phyloP scores from a whole-genome alignment of 805 yeast species.

The Metschnikowia corniflorae region DNA sequence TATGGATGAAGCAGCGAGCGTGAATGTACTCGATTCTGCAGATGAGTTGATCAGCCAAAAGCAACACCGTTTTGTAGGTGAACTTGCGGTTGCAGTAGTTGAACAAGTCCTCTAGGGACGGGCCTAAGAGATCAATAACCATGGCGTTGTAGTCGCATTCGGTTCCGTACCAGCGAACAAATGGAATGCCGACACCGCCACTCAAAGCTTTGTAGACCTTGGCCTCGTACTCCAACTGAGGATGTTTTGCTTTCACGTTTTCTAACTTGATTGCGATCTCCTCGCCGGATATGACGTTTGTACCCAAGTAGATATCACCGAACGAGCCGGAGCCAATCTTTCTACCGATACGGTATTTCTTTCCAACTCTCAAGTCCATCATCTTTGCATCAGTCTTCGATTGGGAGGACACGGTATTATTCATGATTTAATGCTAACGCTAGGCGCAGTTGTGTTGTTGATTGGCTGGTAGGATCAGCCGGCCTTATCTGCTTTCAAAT shows the following conservation, averaged over 20 bases:
- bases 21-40: conserved; percentile 94
- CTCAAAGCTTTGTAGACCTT: conserved; percentile 90
- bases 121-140: conserved; percentile 95
- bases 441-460: too few species aligned
- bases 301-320: conserved; percentile 93
- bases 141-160: conserved; percentile 95
- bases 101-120: conserved; percentile 90
- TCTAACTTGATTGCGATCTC: conserved; percentile 97
- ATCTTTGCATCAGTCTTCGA: conserved; percentile 17
- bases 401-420: conserved; percentile 14
- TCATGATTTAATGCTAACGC: conserved; percentile 17
- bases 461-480: too few species aligned
- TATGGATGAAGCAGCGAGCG: conserved; percentile 85
- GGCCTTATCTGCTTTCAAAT: too few species aligned
- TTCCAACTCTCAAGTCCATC: conserved; percentile 81
- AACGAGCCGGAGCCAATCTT: conserved; percentile 97
- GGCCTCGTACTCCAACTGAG: conserved; percentile 95
- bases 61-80: conserved; percentile 86
- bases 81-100: conserved; percentile 94
- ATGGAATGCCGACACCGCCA: conserved; percentile 97
- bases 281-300: conserved; percentile 92
- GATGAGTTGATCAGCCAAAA: conserved; percentile 90
- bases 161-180: conserved; percentile 94
- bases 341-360: conserved; percentile 89
- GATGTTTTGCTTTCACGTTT: conserved; percentile 86